Percentiles rank a stretch among this genome's conserved stretches.
Evolutionary conservation across 2,329 filamentous ascomycete species (phyloP).

Genomic region (Alternaria panax): DNA sequence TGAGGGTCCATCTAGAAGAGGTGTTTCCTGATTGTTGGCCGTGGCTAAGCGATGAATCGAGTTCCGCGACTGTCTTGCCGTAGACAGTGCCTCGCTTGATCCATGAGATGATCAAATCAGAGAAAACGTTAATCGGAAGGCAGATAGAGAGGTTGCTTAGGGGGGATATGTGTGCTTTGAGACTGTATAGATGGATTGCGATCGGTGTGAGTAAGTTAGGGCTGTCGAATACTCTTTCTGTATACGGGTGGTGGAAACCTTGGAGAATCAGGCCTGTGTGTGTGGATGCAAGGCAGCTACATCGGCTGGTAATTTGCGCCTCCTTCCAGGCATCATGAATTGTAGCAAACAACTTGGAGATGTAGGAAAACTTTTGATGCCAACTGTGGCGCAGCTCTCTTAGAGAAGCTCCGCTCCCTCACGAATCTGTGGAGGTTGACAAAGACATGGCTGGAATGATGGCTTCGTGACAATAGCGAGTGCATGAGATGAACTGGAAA

Average conservation of each 20-base stretch:
- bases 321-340: constrained; percentile 11
- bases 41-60: constrained; percentile 8
- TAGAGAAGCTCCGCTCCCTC: not conserved
- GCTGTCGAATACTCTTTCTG: not conserved
- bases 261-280: not conserved
- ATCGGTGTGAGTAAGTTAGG: not conserved
- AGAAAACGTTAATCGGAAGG: not conserved
- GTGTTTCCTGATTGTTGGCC: not conserved
- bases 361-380: constrained; percentile 16
- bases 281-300: not conserved
- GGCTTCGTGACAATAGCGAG: not conserved
- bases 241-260: not conserved
- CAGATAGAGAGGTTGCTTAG: not conserved
- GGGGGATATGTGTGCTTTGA: not conserved
- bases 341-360: not conserved
- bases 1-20: constrained; percentile 11
- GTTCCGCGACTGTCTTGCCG: constrained; percentile 12
- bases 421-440: constrained; percentile 2
- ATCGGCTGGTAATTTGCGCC: constrained; percentile 6
- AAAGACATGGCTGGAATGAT: constrained; percentile 5
- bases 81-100: constrained; percentile 9
- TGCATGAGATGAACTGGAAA: not conserved
- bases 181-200: not conserved
- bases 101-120: constrained; percentile 16
- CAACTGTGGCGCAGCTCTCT: constrained; percentile 17